A percentile compares a stretch with the other conserved stretches of the same genome.
phyloP scores from a whole-genome alignment of 2,329 filamentous ascomycete species.

The Bretziella fagacearum region DNA sequence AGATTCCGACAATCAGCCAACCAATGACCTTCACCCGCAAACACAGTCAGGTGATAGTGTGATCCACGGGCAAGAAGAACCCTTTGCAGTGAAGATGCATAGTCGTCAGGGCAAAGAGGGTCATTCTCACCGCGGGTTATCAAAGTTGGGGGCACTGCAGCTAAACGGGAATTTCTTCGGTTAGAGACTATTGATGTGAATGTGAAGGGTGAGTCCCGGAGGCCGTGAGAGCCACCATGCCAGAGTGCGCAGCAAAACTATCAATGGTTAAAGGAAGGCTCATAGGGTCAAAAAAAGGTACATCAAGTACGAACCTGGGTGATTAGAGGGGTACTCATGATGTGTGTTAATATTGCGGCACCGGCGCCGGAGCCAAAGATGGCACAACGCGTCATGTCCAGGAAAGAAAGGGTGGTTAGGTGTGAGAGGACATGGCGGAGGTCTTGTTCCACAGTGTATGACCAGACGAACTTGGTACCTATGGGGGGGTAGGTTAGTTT shows the following conservation, averaged over 20 bases:
- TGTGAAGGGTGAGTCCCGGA: not conserved
- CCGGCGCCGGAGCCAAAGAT: slow-evolving; percentile 37
- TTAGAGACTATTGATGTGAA: not conserved
- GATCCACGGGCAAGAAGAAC: not conserved
- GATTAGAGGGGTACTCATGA: slow-evolving; percentile 35
- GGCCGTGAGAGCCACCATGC: not conserved
- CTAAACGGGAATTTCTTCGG: not conserved
- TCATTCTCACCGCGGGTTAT: not conserved
- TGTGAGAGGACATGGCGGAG: slow-evolving; percentile 35
- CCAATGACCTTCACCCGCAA: not conserved
- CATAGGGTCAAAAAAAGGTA: not conserved
- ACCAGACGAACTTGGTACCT: not conserved
- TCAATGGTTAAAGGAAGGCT: not conserved
- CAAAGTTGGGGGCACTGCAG: not conserved
- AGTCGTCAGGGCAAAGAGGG: not conserved
- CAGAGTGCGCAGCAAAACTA: not conserved
- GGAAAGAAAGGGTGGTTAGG: slow-evolving; percentile 33
- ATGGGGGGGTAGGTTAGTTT: not conserved
- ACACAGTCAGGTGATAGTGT: not conserved
- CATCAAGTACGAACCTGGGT: slow-evolving; percentile 23
- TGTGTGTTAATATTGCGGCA: slow-evolving; percentile 45
- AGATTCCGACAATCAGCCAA: not conserved
- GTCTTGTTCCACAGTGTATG: slow-evolving; percentile 24
- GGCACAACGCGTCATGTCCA: slow-evolving; percentile 36
- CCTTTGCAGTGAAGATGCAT: not conserved